Base-by-base conservation (phyloP, 495 filamentous ascomycete species). In the Trichoderma parareesei region DNA sequence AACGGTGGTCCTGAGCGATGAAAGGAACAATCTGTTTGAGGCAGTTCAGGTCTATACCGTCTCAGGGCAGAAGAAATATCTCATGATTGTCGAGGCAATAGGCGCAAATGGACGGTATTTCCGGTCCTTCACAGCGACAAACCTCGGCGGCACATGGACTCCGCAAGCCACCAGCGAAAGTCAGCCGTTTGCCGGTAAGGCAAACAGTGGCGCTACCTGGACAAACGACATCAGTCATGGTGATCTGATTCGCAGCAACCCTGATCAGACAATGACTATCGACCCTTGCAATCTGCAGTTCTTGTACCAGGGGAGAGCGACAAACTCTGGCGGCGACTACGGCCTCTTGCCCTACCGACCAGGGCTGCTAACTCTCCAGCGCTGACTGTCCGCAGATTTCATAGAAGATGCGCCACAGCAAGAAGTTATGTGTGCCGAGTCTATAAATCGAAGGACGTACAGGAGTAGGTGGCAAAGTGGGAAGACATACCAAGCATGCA, bases 51-150 rank as follows among this genome's bases (percentile, higher is more conserved):
- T 88, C 33, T 88, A 88, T 75, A 86, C 79, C 7, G 71, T 88
- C 48, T 6, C 70, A 9, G 82, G 80, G 42, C 78, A 82, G 66
- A 78, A 83, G 63, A 18, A 68, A 59, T 85, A 85, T 69, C 78
- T 89, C 11, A 87, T 89, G 84, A 81, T 89, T 44, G 81, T 88
- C 66, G 86, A 89, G 71, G 72, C 80, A 0, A 85, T 86, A 48
- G 84, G 85, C 5, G 18, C 76, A 0, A 68, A 78, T 18, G 85
- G 85, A 1, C 80, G 85, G 5, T 88, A 83, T 66, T 88, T 88
- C 82, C 84, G 85, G 42, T 87, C 84, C 0, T 87, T 81, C 73
- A 87, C 84, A 3, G 78, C 86, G 27, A 75, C 65, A 42, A 81
- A 75, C 61, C 78, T 87, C 0, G 67, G 68, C 60, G 85, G 85